Evolutionary conservation across 495 filamentous ascomycete genomes (phyloP).

Genomic region (Clavariopsis aquatica): DNA sequence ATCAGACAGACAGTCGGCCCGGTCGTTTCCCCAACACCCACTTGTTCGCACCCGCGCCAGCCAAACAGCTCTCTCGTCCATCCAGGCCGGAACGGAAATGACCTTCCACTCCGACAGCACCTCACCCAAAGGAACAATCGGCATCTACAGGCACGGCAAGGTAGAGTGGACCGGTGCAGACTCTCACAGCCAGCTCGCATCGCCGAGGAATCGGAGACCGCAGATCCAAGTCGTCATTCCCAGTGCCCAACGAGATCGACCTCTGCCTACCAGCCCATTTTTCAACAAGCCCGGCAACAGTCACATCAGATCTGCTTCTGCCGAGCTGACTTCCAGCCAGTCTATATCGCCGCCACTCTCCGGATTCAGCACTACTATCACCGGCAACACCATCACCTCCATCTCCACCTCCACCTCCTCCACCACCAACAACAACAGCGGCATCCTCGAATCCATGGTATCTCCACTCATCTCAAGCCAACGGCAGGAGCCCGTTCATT

Average conservation of each 20-base stretch:
- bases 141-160: constrained; percentile 42
- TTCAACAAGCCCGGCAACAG: constrained; percentile 12
- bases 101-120: constrained; percentile 12
- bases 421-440: too few species aligned
- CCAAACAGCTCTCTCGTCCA: constrained; percentile 23
- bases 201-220: constrained; percentile 30
- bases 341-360: constrained; percentile 33
- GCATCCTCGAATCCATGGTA: constrained; percentile 22
- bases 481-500: constrained; percentile 1
- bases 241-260: constrained; percentile 23
- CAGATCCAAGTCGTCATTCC: constrained; percentile 42
- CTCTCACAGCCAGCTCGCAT: constrained; percentile 4
- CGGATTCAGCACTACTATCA: too few species aligned
- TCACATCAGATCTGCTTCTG: constrained; percentile 19
- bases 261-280: constrained; percentile 30
- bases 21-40: constrained; percentile 10
- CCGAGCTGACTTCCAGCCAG: constrained; percentile 9
- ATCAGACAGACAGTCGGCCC: constrained; percentile 4
- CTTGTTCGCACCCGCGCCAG: constrained; percentile 14
- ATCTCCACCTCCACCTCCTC: too few species aligned
- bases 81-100: constrained; percentile 20
- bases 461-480: constrained; percentile 28
- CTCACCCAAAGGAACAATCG: constrained; percentile 34
- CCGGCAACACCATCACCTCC: too few species aligned
- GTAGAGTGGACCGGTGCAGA: constrained; percentile 36